These are phyloP conservation scores for Globomyces pollinis-pini DNA, from an alignment of 192 early-diverging fungal species.

Conservation along the genomic window DNA sequence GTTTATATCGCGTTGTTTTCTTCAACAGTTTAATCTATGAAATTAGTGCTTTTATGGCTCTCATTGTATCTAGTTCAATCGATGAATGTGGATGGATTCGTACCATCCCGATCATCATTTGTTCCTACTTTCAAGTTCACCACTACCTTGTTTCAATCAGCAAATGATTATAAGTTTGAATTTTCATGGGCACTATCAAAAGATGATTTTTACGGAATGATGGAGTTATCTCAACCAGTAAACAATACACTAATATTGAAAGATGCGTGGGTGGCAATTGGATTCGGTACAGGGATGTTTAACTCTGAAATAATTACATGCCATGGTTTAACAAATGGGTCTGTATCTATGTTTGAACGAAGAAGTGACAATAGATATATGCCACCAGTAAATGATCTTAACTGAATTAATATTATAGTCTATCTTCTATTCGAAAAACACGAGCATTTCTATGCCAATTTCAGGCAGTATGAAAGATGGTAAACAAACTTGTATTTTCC, in stretches of 20 bases:
- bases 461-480: too few species aligned
- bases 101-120: too few species aligned
- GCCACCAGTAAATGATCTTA: background rate
- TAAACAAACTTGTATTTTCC: background rate
- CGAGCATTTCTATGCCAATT: background rate
- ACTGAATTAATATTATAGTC: background rate
- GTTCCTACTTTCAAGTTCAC: background rate
- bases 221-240: background rate
- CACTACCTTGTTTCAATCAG: background rate
- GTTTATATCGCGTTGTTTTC: too few species aligned
- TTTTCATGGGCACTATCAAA: background rate
- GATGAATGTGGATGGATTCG: too few species aligned
- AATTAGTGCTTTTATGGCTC: too few species aligned
- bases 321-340: constrained; percentile 10
- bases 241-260: background rate
- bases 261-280: constrained; percentile 13
- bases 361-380: background rate
- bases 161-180: background rate
- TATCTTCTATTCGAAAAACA: background rate
- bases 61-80: too few species aligned
- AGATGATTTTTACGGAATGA: background rate
- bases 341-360: background rate
- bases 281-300: constrained; percentile 32
- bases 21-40: too few species aligned
- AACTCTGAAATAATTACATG: constrained; percentile 30